Conservation (phyloP, 192 early-diverging fungal genomes). For the Mortierella hygrophila region DNA sequence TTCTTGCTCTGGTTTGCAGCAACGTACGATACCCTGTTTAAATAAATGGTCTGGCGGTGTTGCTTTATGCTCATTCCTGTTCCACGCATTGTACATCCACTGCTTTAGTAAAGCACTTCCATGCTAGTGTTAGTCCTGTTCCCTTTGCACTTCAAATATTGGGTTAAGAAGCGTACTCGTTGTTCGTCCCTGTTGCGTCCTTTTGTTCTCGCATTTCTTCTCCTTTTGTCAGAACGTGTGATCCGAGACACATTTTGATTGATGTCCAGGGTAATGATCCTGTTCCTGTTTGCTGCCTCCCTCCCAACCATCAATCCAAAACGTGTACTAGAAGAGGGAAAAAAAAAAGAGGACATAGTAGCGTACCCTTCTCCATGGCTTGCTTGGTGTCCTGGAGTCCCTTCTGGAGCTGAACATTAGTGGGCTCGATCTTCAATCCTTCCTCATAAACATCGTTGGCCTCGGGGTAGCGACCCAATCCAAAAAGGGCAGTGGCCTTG, state of each 20-base stretch:
- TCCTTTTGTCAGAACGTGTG: too few species aligned
- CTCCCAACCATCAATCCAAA: neutral
- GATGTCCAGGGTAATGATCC: too few species aligned
- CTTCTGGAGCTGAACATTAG: slow-evolving; percentile 81
- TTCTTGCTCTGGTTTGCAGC: neutral
- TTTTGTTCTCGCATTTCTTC: too few species aligned
- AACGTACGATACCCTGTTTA: too few species aligned
- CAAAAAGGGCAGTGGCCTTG: slow-evolving; percentile 89
- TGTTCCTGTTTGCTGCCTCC: neutral
- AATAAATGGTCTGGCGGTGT: too few species aligned
- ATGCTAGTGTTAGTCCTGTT: too few species aligned
- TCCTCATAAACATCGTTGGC: slow-evolving; percentile 83
- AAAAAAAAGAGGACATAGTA: neutral
- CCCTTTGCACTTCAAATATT: too few species aligned
- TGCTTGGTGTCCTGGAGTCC: slow-evolving; percentile 81
- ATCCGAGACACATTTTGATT: too few species aligned
- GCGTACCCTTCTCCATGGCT: slow-evolving; percentile 62
- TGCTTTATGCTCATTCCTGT: neutral
- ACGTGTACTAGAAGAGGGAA: slow-evolving; percentile 2
- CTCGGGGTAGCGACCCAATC: slow-evolving; percentile 74
- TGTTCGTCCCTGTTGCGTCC: too few species aligned
- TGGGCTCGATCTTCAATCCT: slow-evolving; percentile 85
- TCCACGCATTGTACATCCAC: neutral
- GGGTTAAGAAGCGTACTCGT: too few species aligned
- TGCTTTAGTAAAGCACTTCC: too few species aligned